Percentiles rank a stretch among this genome's conserved stretches.
Conservation (phyloP, 495 filamentous ascomycete genomes). For the Chaetomidium leptoderma region DNA sequence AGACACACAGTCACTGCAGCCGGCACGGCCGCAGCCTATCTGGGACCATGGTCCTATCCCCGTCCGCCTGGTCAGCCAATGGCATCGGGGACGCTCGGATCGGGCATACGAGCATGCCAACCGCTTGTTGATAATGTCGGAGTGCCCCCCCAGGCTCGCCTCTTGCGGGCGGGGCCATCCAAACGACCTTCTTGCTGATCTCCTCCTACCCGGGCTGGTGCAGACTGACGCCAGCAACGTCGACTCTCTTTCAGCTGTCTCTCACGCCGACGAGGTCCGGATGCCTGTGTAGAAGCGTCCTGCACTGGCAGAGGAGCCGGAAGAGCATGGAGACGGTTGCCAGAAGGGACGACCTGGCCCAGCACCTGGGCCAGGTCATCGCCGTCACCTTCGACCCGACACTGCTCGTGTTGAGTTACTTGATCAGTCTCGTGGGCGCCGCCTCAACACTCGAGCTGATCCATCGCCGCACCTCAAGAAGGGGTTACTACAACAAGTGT, state of each 20-base stretch:
- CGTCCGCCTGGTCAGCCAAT: not conserved
- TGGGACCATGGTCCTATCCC: not conserved
- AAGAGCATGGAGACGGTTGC: constrained; percentile 6
- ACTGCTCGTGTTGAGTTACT: constrained; percentile 68
- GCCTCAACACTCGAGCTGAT: constrained; percentile 77
- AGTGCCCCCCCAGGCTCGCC: not conserved
- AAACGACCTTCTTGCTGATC: not conserved
- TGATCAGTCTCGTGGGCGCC: constrained; percentile 73
- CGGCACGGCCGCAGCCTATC: too few relatives aligned
- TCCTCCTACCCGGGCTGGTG: not conserved
- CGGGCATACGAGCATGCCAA: not conserved
- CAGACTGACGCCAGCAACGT: not conserved
- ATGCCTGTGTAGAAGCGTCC: not conserved
- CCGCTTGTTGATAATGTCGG: not conserved
- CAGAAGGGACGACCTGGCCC: constrained; percentile 15
- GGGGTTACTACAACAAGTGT: constrained; percentile 69
- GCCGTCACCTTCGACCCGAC: constrained; percentile 55
- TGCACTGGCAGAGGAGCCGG: not conserved
- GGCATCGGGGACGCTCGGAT: not conserved
- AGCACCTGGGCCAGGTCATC: constrained; percentile 41
- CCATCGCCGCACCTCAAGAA: constrained; percentile 63
- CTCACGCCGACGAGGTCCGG: not conserved
- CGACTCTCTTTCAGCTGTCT: not conserved
- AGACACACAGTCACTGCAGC: too few relatives aligned
- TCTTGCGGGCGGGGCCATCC: not conserved